Percentiles rank a stretch among this genome's conserved stretches.
Evolutionary conservation across 768 basidiomycete species (phyloP).

Genomic region (Pholiota molesta): DNA sequence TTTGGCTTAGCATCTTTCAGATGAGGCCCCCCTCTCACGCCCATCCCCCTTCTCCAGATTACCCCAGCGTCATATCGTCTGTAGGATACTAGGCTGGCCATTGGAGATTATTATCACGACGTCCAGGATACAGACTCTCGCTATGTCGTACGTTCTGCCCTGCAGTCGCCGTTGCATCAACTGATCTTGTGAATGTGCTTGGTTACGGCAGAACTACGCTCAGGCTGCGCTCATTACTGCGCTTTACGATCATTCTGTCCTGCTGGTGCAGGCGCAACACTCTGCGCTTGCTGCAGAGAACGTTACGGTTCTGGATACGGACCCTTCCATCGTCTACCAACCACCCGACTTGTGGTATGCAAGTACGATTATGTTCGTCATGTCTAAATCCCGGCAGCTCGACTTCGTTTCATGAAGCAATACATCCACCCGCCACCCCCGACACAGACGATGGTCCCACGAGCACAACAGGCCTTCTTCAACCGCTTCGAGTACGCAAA

Average conservation of each 20-base stretch:
- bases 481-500: background rate
- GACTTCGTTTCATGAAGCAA: slow-evolving; percentile 40
- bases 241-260: slow-evolving; percentile 22
- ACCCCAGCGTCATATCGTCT: slow-evolving; percentile 10
- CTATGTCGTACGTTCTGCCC: slow-evolving; percentile 20
- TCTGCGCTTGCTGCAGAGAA: slow-evolving; percentile 28
- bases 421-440: slow-evolving; percentile 21
- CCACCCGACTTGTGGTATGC: slow-evolving; percentile 40
- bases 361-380: slow-evolving; percentile 30
- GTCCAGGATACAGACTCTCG: background rate
- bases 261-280: slow-evolving; percentile 20
- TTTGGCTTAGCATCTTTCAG: slow-evolving; percentile 21
- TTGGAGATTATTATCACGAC: background rate
- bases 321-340: slow-evolving; percentile 39
- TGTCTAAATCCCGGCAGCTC: slow-evolving; percentile 32
- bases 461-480: background rate
- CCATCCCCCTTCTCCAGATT: slow-evolving; percentile 18
- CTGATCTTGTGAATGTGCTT: background rate
- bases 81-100: slow-evolving; percentile 1
- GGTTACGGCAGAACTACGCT: slow-evolving; percentile 11
- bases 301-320: slow-evolving; percentile 40
- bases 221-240: slow-evolving; percentile 21
- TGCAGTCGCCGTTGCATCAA: background rate
- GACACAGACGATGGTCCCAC: slow-evolving; percentile 22
- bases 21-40: slow-evolving; percentile 30